Evolutionary conservation across 2,329 filamentous ascomycete genomes (phyloP).

Genomic region (Talaromyces sp.): DNA sequence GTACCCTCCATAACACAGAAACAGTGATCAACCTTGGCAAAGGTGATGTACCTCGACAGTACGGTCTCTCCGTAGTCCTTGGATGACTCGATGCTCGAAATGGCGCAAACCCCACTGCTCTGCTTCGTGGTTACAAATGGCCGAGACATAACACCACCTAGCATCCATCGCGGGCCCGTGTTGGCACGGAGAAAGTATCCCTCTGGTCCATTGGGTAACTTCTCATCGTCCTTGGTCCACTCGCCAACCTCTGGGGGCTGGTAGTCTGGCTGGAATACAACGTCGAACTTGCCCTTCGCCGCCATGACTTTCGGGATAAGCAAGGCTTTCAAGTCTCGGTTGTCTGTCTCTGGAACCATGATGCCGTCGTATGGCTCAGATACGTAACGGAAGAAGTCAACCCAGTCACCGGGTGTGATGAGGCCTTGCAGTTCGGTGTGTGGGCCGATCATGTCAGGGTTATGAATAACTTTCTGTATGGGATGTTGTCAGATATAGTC

Average conservation of each 20-base stretch:
- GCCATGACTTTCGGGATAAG: constrained; percentile 60
- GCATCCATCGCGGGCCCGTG: constrained; percentile 39
- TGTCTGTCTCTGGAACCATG: constrained; percentile 55
- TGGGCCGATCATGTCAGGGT: constrained; percentile 57
- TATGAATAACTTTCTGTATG: constrained; percentile 51
- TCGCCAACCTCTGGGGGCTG: constrained; percentile 44
- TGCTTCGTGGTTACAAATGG: constrained; percentile 55
- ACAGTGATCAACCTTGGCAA: constrained; percentile 56
- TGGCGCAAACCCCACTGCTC: constrained; percentile 54
- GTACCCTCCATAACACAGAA: constrained; percentile 54
- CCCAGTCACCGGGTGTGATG: constrained; percentile 61
- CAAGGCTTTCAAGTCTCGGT: constrained; percentile 54
- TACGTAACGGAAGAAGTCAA: constrained; percentile 63
- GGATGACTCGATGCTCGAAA: constrained; percentile 54
- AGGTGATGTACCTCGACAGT: constrained; percentile 46
- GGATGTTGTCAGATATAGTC: neutral
- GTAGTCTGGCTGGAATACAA: constrained; percentile 56
- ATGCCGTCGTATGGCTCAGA: constrained; percentile 56
- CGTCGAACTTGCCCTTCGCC: constrained; percentile 59
- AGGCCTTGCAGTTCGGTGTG: constrained; percentile 59
- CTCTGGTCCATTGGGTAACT: constrained; percentile 26
- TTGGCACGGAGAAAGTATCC: constrained; percentile 58
- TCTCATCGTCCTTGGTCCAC: constrained; percentile 30
- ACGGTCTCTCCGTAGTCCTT: constrained; percentile 40
- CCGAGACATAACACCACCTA: constrained; percentile 37